Conservation (phyloP, 805 yeast species). For the Wickerhamomyces mucosus region DNA sequence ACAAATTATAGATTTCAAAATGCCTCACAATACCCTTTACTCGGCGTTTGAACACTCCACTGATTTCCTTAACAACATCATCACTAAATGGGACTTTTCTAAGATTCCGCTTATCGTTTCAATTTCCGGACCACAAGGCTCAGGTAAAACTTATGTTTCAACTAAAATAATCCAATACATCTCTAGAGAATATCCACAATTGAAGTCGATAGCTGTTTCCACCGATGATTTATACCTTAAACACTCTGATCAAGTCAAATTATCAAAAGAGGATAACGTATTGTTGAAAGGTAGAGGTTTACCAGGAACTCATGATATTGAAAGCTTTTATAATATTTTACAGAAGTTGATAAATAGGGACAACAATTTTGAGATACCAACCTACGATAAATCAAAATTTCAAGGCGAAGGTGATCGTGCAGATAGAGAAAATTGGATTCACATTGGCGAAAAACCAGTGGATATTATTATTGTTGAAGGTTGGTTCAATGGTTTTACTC, state of each 20-base stretch:
- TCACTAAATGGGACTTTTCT: conserved; percentile 21
- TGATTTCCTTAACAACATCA: conserved; percentile 21
- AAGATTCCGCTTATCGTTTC: conserved; percentile 32
- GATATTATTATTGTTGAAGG: conserved; percentile 82
- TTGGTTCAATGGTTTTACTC: conserved; percentile 79
- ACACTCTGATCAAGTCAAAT: conserved; percentile 42
- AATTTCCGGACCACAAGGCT: conserved; percentile 56
- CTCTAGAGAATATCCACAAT: conserved; percentile 23
- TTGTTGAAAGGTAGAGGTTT: conserved; percentile 74
- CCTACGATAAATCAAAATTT: conserved; percentile 67
- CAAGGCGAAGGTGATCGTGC: conserved; percentile 75
- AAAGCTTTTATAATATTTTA: conserved; percentile 24
- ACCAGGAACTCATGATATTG: conserved; percentile 89
- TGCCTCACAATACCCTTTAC: too few relatives aligned
- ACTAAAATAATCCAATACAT: conserved; percentile 28
- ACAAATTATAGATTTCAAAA: too few relatives aligned
- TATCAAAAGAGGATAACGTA: conserved; percentile 39
- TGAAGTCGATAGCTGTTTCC: conserved; percentile 44
- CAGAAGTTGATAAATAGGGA: conserved; percentile 20
- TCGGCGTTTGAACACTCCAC: too few relatives aligned
- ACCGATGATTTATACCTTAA: conserved; percentile 83
- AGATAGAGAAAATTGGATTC: conserved; percentile 29
- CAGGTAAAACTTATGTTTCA: conserved; percentile 61
- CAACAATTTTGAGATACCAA: conserved; percentile 37
- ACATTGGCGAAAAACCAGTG: conserved; percentile 25